Evolutionary conservation across 2,329 filamentous ascomycete species (phyloP).

Genomic region (Ophiocordyceps camponoti-saundersi): DNA sequence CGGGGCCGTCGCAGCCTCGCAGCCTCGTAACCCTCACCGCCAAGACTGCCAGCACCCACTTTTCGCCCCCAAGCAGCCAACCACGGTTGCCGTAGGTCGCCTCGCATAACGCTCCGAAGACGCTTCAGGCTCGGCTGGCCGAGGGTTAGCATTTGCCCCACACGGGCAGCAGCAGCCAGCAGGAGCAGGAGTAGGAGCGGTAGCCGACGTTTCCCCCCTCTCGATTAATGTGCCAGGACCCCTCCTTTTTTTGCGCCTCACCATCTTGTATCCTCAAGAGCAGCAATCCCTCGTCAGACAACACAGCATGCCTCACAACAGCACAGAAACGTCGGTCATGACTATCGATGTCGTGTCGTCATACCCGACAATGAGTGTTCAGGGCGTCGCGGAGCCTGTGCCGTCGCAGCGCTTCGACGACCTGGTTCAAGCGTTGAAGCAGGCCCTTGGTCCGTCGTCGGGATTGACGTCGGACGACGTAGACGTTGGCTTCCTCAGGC

Average conservation of each 20-base stretch:
- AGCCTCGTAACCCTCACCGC: neutral
- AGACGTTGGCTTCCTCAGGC: conserved; percentile 52
- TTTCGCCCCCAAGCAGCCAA: neutral
- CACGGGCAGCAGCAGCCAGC: neutral
- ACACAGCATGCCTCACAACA: neutral
- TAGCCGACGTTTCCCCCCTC: neutral
- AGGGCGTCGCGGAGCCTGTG: conserved; percentile 8
- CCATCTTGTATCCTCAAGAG: neutral
- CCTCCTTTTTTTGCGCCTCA: conserved; percentile 4
- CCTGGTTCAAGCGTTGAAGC: conserved; percentile 58
- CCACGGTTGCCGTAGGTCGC: neutral
- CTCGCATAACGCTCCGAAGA: neutral
- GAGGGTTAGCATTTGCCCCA: neutral
- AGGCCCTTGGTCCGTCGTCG: conserved; percentile 60
- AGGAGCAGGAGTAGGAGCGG: neutral
- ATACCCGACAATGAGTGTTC: conserved; percentile 5
- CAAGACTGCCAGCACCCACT: neutral
- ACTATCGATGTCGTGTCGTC: conserved; percentile 16
- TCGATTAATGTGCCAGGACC: neutral
- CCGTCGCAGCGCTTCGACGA: conserved; percentile 40
- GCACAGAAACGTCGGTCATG: conserved; percentile 11
- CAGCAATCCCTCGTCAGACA: neutral
- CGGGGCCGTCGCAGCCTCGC: neutral
- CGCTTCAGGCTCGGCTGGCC: neutral
- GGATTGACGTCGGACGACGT: conserved; percentile 72